A percentile compares a stretch with the other conserved stretches of the same genome.
Conservation (phyloP, 768 basidiomycete genomes). For the Lenzites betulinus region DNA sequence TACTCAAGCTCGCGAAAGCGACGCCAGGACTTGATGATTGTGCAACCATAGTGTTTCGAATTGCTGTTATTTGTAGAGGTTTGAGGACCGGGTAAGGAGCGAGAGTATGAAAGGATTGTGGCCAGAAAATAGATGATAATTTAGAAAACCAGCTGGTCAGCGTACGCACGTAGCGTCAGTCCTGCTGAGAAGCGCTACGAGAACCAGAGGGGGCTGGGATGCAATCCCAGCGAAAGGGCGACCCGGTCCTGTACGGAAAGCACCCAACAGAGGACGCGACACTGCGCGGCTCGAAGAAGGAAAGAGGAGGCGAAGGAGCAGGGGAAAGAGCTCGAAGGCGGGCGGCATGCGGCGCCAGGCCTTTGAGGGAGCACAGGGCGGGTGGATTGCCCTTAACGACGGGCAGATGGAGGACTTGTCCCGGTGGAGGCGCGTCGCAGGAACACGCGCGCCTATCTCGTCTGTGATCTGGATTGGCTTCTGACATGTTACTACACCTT, state of each 20-base stretch:
- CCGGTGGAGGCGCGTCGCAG: slow-evolving; percentile 4
- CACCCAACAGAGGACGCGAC: slow-evolving; percentile 23
- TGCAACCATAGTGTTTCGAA: slow-evolving; percentile 15
- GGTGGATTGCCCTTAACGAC: slow-evolving; percentile 21
- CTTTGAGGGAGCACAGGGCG: slow-evolving; percentile 10
- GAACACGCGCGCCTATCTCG: slow-evolving; percentile 15
- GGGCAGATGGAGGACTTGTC: slow-evolving; percentile 17
- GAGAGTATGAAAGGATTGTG: slow-evolving; percentile 9
- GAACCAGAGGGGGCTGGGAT: slow-evolving; percentile 26
- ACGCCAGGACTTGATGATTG: slow-evolving; percentile 29
- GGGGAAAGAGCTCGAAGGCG: slow-evolving; percentile 16
- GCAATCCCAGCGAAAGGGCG: slow-evolving; percentile 24
- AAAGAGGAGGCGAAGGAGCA: slow-evolving; percentile 5
- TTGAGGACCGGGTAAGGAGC: slow-evolving; percentile 6
- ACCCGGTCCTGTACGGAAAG: slow-evolving; percentile 23
- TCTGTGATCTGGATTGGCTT: slow-evolving; percentile 9
- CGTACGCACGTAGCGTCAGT: slow-evolving; percentile 27
- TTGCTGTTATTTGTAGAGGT: neutral
- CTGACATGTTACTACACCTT: slow-evolving; percentile 4
- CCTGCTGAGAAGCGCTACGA: slow-evolving; percentile 29
- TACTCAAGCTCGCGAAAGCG: slow-evolving; percentile 40
- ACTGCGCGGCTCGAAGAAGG: slow-evolving; percentile 19
- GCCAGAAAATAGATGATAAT: slow-evolving; percentile 6
- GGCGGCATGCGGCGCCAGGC: neutral
- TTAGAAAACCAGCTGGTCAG: slow-evolving; percentile 25